Percentiles rank a stretch among this genome's conserved stretches.
These are phyloP conservation scores for Phaeolepiota aurea DNA, from an alignment of 768 basidiomycete genomes.

Conservation along the genomic window DNA sequence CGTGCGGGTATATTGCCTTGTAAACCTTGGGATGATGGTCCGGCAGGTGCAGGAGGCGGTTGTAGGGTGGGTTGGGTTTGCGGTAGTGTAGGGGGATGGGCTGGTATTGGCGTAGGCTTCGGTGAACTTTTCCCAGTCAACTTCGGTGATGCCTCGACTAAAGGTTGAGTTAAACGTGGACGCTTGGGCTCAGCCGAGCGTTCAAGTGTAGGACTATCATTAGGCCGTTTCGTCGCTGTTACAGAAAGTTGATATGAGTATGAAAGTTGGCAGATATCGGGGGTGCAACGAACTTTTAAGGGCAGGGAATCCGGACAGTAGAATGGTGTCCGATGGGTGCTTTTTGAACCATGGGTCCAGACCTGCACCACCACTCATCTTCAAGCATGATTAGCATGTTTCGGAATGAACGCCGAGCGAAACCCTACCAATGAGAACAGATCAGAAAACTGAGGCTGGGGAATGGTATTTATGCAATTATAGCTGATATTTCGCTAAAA, in stretches of 20 bases:
- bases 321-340: constrained; percentile 32
- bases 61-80: constrained; percentile 14
- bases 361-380: too few relatives aligned
- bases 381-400: too few relatives aligned
- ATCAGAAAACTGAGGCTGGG: constrained; percentile 39
- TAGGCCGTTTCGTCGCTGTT: constrained; percentile 33
- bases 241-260: constrained; percentile 3
- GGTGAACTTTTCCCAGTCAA: constrained; percentile 6
- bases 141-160: constrained; percentile 6
- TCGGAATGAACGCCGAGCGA: too few relatives aligned
- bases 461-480: constrained; percentile 38
- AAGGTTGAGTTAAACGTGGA: constrained; percentile 20
- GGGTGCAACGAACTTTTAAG: background rate
- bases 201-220: constrained; percentile 22
- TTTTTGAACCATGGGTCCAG: constrained; percentile 53
- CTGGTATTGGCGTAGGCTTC: constrained; percentile 11
- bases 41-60: background rate
- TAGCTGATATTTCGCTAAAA: constrained; percentile 51
- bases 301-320: constrained; percentile 39
- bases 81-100: background rate
- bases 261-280: background rate
- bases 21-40: constrained; percentile 4
- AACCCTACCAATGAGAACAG: constrained; percentile 39
- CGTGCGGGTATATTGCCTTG: background rate
- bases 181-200: constrained; percentile 41